Percentiles rank a stretch among this genome's conserved stretches.
These are phyloP conservation scores for Acer yangbiense DNA, from an alignment of 345 rosid species.

Conservation along the genomic window DNA sequence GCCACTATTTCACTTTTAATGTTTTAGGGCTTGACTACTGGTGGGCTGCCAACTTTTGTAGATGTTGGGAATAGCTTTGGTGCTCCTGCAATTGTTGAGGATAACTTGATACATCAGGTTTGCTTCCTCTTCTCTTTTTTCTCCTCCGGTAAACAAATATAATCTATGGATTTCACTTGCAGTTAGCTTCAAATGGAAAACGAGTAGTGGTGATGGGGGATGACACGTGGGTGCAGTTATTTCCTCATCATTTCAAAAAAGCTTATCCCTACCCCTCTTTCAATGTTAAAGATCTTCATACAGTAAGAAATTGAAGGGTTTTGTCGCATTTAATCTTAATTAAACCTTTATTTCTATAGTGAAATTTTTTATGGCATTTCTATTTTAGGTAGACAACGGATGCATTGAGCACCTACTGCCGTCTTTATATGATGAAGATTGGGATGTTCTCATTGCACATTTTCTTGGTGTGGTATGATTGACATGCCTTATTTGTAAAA, in stretches of 20 bases:
- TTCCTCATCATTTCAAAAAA: conserved; percentile 80
- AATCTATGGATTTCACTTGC: conserved; percentile 15
- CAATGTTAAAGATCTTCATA: conserved; percentile 89
- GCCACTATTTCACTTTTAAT: background rate
- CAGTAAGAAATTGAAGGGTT: conserved; percentile 47
- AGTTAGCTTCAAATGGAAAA: conserved; percentile 82
- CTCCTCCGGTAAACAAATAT: background rate
- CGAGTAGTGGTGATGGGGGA: conserved; percentile 94
- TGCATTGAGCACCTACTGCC: conserved; percentile 84
- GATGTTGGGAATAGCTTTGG: conserved; percentile 96
- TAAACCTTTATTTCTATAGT: background rate
- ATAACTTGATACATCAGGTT: conserved; percentile 82
- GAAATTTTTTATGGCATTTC: background rate
- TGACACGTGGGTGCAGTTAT: conserved; percentile 89
- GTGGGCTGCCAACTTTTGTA: conserved; percentile 91
- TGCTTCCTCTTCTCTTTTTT: conserved; percentile 1
- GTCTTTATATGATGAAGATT: conserved; percentile 68
- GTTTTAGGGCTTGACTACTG: conserved; percentile 83
- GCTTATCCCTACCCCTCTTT: conserved; percentile 95
- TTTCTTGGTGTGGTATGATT: conserved; percentile 91
- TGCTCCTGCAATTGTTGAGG: conserved; percentile 91
- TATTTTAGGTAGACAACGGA: conserved; percentile 82
- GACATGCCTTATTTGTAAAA: conserved; percentile 10
- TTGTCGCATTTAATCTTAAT: conserved; percentile 2
- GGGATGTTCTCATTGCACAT: conserved; percentile 97